phyloP scores from a whole-genome alignment of 345 rosid species.

The Melaleuca alternifolia region DNA sequence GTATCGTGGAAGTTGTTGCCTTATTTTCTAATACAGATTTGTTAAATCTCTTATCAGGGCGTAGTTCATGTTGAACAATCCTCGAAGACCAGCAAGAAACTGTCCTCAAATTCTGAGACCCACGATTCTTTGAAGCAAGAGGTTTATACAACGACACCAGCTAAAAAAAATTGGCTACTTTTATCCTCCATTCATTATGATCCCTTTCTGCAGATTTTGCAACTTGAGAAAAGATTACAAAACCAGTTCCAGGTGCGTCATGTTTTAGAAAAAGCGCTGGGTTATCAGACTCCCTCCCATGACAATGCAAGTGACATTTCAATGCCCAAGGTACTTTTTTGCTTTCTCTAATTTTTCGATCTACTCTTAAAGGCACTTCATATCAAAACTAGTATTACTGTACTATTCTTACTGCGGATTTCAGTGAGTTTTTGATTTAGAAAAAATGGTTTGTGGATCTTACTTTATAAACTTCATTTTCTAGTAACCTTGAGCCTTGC shows the following conservation, averaged over 20 bases:
- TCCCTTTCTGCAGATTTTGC: conserved; percentile 46
- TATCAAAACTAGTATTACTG: neutral
- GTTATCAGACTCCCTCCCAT: conserved; percentile 38
- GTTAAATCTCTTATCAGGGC: conserved; percentile 31
- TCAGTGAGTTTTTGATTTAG: neutral
- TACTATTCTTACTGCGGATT: neutral
- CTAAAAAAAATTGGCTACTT: neutral
- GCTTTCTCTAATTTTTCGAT: neutral
- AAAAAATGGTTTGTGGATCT: neutral
- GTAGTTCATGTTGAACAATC: conserved; percentile 31
- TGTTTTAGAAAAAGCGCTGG: conserved; percentile 77
- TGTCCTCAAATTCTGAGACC: conserved; percentile 29
- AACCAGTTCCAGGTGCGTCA: conserved; percentile 67
- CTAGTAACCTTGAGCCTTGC: neutral
- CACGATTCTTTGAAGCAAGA: conserved; percentile 70
- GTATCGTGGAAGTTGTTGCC: neutral
- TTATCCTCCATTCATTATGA: neutral
- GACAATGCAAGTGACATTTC: conserved; percentile 22
- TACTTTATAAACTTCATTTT: neutral
- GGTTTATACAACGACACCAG: conserved; percentile 25
- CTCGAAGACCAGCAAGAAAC: conserved; percentile 32
- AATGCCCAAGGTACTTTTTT: conserved; percentile 54
- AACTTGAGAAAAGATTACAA: conserved; percentile 73
- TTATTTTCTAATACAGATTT: conserved; percentile 2
- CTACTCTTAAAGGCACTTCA: neutral